phyloP scores from a whole-genome alignment of 805 yeast species.

The Candida maris region DNA sequence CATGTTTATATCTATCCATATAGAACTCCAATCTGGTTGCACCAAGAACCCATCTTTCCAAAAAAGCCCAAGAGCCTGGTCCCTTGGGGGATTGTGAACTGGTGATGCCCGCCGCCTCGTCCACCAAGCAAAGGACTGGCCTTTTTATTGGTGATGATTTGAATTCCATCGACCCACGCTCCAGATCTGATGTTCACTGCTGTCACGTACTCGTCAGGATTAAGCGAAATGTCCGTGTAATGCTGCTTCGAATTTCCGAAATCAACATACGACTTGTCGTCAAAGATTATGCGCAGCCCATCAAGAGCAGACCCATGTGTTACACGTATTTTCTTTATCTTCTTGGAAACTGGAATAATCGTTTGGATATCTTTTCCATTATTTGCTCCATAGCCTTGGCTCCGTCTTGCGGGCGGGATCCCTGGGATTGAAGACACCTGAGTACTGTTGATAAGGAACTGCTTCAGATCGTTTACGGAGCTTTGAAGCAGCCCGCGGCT shows the following conservation, averaged over 20 bases:
- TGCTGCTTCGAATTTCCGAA: constrained; percentile 54
- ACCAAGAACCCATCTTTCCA: constrained; percentile 70
- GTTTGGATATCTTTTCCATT: constrained; percentile 17
- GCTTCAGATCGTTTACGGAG: constrained; percentile 46
- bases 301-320: constrained; percentile 78
- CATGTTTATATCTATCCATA: constrained; percentile 36
- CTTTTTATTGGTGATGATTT: constrained; percentile 62
- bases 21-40: constrained; percentile 67
- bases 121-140: constrained; percentile 63
- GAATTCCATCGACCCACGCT: constrained; percentile 86
- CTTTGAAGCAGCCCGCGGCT: constrained; percentile 60
- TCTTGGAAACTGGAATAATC: constrained; percentile 15
- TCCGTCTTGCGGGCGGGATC: constrained; percentile 15
- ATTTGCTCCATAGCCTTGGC: constrained; percentile 22
- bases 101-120: constrained; percentile 55
- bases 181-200: constrained; percentile 71
- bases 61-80: constrained; percentile 61
- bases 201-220: constrained; percentile 53
- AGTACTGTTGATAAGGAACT: constrained; percentile 25
- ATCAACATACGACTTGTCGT: constrained; percentile 19
- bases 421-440: constrained; percentile 15
- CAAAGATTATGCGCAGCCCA: constrained; percentile 61
- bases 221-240: constrained; percentile 54
- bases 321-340: constrained; percentile 52
- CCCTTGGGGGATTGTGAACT: constrained; percentile 63